phyloP scores from a whole-genome alignment of 768 basidiomycete species.

The Collybiopsis luxurians region DNA sequence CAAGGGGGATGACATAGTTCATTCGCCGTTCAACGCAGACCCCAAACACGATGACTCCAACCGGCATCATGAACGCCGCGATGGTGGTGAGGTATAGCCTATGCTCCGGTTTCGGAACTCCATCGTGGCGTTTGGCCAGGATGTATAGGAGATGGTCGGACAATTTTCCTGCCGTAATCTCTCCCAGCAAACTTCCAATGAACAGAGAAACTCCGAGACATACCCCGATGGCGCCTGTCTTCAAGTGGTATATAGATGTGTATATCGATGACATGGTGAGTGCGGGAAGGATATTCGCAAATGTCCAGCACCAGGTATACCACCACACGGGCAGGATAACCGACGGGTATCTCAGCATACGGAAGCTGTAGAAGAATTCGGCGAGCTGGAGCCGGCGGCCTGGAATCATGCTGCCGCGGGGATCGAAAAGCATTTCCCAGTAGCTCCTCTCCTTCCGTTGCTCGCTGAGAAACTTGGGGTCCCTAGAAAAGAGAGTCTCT shows the following conservation, averaged over 20 bases:
- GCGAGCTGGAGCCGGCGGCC: background rate
- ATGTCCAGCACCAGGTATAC: background rate
- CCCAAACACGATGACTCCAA: background rate
- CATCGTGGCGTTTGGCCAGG: background rate
- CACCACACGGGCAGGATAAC: background rate
- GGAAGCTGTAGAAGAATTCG: background rate
- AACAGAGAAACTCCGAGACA: background rate
- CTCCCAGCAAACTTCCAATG: background rate
- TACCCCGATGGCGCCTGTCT: background rate
- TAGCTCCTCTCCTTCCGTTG: too few species aligned
- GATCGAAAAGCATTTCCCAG: constrained; percentile 11
- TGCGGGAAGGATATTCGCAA: background rate
- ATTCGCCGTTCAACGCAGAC: background rate
- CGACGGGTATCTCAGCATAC: background rate
- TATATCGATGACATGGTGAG: background rate
- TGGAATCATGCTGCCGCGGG: constrained; percentile 1
- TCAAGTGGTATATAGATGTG: background rate
- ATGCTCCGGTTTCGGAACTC: background rate
- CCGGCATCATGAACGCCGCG: background rate
- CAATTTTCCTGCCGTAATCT: background rate
- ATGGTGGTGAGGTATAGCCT: background rate
- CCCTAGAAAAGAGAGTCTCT: constrained; percentile 8
- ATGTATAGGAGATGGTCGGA: background rate
- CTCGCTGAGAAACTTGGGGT: too few species aligned
- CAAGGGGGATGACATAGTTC: background rate